Percentiles rank a stretch among this genome's conserved stretches.
phyloP scores from a whole-genome alignment of 164 flowering plant genomes.

The Buxus sempervirens region DNA sequence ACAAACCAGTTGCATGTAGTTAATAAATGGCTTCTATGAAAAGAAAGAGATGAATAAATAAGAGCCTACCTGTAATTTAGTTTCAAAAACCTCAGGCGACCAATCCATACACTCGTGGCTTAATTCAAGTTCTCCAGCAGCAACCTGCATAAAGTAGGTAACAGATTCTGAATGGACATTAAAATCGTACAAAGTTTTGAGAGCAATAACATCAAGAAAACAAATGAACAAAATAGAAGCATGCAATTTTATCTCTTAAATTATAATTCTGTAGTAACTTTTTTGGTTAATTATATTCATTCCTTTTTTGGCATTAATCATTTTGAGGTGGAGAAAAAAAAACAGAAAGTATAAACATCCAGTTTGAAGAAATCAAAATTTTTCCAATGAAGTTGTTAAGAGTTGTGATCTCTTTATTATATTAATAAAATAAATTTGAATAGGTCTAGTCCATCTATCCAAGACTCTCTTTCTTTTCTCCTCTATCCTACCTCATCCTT shows the following conservation, averaged over 20 bases:
- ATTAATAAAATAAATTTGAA: too few species aligned
- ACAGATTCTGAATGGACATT: conserved; percentile 3
- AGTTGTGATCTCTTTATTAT: too few species aligned
- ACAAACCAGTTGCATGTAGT: not conserved
- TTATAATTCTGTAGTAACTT: too few species aligned
- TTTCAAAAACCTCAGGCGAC: conserved; percentile 93
- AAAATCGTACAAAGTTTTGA: not conserved
- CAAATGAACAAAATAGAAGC: not conserved
- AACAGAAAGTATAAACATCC: not conserved
- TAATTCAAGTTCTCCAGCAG: conserved; percentile 93
- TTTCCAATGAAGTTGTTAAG: not conserved
- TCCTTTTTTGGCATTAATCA: not conserved
- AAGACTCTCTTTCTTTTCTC: too few species aligned
- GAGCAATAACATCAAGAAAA: not conserved
- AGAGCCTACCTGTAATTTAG: conserved; percentile 71
- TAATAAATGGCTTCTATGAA: not conserved
- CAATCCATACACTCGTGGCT: conserved; percentile 82
- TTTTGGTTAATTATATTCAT: not conserved
- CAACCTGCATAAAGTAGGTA: conserved; percentile 53
- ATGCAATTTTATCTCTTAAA: not conserved
- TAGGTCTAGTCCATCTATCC: too few species aligned
- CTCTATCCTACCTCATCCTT: too few species aligned
- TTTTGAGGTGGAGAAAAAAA: not conserved
- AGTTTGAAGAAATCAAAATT: too few species aligned
- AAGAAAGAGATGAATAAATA: not conserved